phyloP scores from a whole-genome alignment of 352 stramenopile species.

The Albugo laibachii region DNA sequence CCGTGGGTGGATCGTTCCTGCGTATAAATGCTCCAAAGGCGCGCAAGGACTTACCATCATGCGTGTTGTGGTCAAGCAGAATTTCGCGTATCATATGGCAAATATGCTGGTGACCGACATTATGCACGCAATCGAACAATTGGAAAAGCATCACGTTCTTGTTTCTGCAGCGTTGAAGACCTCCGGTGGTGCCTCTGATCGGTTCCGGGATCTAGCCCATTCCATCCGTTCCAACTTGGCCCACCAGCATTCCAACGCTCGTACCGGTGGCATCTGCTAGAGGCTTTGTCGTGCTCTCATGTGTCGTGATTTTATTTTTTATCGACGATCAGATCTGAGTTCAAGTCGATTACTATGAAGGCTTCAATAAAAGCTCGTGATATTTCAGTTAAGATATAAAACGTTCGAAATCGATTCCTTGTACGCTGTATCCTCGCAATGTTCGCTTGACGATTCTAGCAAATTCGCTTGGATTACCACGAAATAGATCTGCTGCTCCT shows the following conservation, averaged over 20 bases:
- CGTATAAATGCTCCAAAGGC: constrained; percentile 8
- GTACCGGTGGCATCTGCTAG: too few relatives aligned
- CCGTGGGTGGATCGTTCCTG: constrained; percentile 13
- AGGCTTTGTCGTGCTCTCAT: too few relatives aligned
- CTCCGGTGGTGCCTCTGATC: too few relatives aligned
- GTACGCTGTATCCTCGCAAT: constrained; percentile 59
- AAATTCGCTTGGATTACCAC: constrained; percentile 87
- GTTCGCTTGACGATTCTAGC: constrained; percentile 76
- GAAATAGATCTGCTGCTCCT: constrained; percentile 93
- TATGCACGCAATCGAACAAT: constrained; percentile 5
- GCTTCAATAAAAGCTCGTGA: too few relatives aligned
- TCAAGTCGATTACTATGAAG: too few relatives aligned
- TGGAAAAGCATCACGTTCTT: constrained; percentile 1
- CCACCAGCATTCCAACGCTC: too few relatives aligned
- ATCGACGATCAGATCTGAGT: too few relatives aligned
- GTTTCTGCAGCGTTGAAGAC: too few relatives aligned
- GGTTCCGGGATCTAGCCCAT: too few relatives aligned
- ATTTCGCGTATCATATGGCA: constrained; percentile 8
- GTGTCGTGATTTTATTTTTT: too few relatives aligned
- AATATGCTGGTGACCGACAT: constrained; percentile 8
- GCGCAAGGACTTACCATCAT: constrained; percentile 11
- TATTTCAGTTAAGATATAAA: constrained; percentile 18
- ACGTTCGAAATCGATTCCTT: constrained; percentile 67
- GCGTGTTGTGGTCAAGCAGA: constrained; percentile 11
- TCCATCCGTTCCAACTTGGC: too few relatives aligned